Base-by-base conservation (phyloP, 176 grass and related monocot genomes). In the Eragrostis nindensis region DNA sequence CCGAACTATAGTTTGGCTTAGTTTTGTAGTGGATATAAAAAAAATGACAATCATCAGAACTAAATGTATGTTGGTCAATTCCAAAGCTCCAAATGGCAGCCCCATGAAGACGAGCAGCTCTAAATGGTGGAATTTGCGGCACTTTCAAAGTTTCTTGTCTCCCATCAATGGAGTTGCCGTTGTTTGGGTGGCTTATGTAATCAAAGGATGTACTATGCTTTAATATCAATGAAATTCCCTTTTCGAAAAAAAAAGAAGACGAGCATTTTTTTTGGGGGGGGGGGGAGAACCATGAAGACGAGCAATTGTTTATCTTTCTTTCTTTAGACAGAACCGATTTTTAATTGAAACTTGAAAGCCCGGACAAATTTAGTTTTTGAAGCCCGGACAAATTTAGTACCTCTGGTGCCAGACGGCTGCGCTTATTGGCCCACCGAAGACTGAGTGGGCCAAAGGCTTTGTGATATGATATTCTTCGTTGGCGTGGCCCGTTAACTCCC, bases 31-130 rank as follows among this genome's bases (percentile, higher is more conserved):
- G 32, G 12, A 7, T 32, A 57, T 41, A 41, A 38, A 56, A 56
- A 12, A 19, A 38, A 21, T 38, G 11, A 11, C 6, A 57, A 41
- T 57, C 50, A 16, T 11, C 59, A 65, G 11, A 49, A n/a, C 12
- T 38, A 13, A 48, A 27, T 47, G 3, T 30, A 32, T 38, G 25
- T 29, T 4, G 10, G 10, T 63, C 27, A 10, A 22, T 22, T 66
- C 1, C 29, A 47, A 6, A 11, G n/a, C 14, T 74, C 80, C 80
- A 74, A 27, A 11, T 65, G 80, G 45, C 70, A 53, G 60, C 11
- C 17, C 11, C 71, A 2, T 7, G 45, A 27, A 64, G 18, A 25
- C 11, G 3, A 78, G 12, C 59, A 55, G 18, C n/a, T n/a, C n/a
- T n/a, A n/a, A n/a, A n/a, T n/a, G n/a, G n/a, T n/a, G n/a, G n/a